Conservation (phyloP, 345 rosid species). For the Rhodamnia rubescens region DNA sequence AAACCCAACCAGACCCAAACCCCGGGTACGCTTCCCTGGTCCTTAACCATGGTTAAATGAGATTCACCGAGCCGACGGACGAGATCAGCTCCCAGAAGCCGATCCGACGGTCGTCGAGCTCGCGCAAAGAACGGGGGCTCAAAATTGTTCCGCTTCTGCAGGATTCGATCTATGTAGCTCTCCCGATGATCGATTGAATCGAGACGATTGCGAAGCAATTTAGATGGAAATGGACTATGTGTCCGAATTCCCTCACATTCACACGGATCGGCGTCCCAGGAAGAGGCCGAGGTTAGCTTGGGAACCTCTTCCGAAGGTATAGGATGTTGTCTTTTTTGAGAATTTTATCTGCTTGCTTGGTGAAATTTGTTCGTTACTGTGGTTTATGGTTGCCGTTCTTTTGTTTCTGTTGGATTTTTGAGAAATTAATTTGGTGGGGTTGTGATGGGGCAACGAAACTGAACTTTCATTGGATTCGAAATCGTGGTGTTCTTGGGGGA, state of each 20-base stretch:
- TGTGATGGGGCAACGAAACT: neutral
- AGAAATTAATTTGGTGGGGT: neutral
- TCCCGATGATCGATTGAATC: neutral
- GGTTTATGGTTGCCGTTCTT: neutral
- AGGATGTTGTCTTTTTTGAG: neutral
- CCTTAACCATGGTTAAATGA: neutral
- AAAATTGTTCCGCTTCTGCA: neutral
- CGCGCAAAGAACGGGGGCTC: constrained; percentile 4
- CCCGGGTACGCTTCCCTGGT: neutral
- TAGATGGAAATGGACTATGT: constrained; percentile 43
- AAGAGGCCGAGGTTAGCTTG: constrained; percentile 53
- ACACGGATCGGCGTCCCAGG: constrained; percentile 57
- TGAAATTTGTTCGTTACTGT: neutral
- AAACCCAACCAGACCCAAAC: neutral
- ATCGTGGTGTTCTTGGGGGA: neutral
- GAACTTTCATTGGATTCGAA: neutral
- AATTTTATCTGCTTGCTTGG: neutral
- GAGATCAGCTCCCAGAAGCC: neutral
- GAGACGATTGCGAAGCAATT: neutral
- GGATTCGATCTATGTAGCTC: neutral
- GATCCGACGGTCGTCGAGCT: constrained; percentile 9
- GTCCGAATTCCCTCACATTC: constrained; percentile 29
- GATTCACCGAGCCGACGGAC: neutral
- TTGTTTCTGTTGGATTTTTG: neutral
- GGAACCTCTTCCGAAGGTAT: constrained; percentile 49